Base-by-base conservation (phyloP, 208 protist species). In the Crithidia sp. region DNA sequence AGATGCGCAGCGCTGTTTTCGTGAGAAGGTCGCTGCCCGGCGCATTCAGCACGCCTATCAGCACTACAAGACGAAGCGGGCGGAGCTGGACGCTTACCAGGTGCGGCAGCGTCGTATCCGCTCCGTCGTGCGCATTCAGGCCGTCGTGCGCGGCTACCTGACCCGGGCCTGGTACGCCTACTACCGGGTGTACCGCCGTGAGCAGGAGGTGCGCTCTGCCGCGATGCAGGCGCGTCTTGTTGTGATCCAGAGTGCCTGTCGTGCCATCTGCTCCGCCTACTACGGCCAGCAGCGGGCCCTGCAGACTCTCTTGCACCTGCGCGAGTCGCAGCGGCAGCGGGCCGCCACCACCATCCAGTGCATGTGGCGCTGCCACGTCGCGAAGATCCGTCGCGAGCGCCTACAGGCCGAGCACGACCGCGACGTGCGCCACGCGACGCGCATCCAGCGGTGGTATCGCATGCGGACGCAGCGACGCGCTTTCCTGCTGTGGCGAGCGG, bases 141-240 rank as follows among this genome's bases (percentile, higher is more conserved):
- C 89, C 14, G 72, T 83, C 17, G 62, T 94, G 59, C 93, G 93
- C 47, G 93, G 93, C 55, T 82, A 90, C 44, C 66, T 95, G 59
- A 89, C 93, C 17, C 88, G 93, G 7, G 88, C 90, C 52, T 96
- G 91, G 91, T 93, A 94, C 69, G 60, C 79, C 10, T 93, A 95
- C 84, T 93, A 93, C 77, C 87, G 87, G 36, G 82, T 74, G n/a
- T 89, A 91, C 67, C 84, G 86, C 28, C 86, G 87, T 44, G 77
- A 95, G 43, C 84, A 93, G 77, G 82, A 89, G 49, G 75, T 94
- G 60, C 83, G 81, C 47, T 89, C 84, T 5, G 88, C 90, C 19
- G 86, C 74, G 49, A 94, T 80, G 72, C 82, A 90, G 77, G 82
- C 81, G 41, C 65, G 65, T 47, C 68, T 95, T 52, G 76, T 76